A percentile compares a stretch with the other conserved stretches of the same genome.
phyloP scores from a whole-genome alignment of 2,329 filamentous ascomycete genomes.

The Aspergillus uvarum region DNA sequence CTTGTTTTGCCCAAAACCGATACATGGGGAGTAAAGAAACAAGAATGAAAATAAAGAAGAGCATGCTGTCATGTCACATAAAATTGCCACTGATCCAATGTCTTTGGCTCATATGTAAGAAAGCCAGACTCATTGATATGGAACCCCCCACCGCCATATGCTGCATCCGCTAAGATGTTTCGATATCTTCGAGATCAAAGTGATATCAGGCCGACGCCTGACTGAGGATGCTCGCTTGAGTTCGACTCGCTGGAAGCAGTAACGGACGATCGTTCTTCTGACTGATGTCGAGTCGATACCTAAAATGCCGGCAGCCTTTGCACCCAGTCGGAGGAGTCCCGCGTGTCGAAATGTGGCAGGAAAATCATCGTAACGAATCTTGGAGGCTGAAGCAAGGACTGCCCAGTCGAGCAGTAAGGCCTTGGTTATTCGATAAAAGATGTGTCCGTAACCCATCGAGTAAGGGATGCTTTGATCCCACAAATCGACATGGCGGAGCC shows the following conservation, averaged over 20 bases:
- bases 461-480: not conserved
- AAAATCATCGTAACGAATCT: not conserved
- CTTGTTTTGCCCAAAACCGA: slow-evolving; percentile 12
- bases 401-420: not conserved
- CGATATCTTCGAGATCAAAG: too few relatives aligned
- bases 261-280: too few relatives aligned
- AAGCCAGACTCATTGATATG: not conserved
- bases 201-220: too few relatives aligned
- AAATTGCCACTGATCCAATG: slow-evolving; percentile 16
- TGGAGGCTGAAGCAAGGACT: not conserved
- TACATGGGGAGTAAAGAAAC: slow-evolving; percentile 4
- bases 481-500: not conserved
- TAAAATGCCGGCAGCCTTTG: too few relatives aligned
- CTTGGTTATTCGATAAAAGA: not conserved
- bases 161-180: not conserved
- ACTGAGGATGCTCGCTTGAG: too few relatives aligned
- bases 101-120: slow-evolving; percentile 1
- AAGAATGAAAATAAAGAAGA: slow-evolving; percentile 12
- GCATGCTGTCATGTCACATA: slow-evolving; percentile 20
- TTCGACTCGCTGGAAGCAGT: too few relatives aligned
- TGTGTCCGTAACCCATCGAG: not conserved
- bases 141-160: not conserved
- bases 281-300: too few relatives aligned
- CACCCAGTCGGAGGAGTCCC: too few relatives aligned
- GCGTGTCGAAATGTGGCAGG: too few relatives aligned